Evolutionary conservation across 805 yeast species (phyloP), one percentile per base, ranked within the genome.

Genomic region (Cephaloascus albidus): DNA sequence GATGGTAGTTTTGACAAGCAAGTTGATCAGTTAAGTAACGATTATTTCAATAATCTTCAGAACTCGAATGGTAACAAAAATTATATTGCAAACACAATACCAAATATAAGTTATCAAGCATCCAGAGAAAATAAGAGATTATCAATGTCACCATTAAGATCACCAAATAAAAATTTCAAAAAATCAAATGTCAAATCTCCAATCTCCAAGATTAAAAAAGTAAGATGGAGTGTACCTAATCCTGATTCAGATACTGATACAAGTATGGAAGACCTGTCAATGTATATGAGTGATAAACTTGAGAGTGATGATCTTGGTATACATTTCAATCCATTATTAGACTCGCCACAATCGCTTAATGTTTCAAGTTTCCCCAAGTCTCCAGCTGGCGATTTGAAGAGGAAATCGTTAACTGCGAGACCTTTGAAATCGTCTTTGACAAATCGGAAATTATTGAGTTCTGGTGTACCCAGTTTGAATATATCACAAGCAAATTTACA

Each of bases 201-300:
- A 5, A 32, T 39, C 2, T 36, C 26, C 12, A 35, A 27, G 15
- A 38, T 19, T n/a, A 70, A 69, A 39, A 69, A 63, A 42, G 77
- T 72, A 2, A 60, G 75, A 44, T 71, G 75, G 72, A 65, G 65
- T 42, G 61, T 62, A 10, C 68, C 68, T 3, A 49, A 48, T 19
- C 38, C 44, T 19, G 45, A 48, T 16, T 20, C 42, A 2, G 36
- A 41, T 20, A 41, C 41, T 42, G 67, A 61, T 43, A 31, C 49
- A 18, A 61, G 65, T 37, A 45, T 57, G 42, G 65, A 60, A 36
- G 61, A 54, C 12, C 48, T 55, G 3, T 47, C 45, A 6, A 46
- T 50, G 18, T 27, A 42, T 42, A 31, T 35, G n/a, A 36, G 40
- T 10, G 57, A 56, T 35, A 58, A 52, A 37, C 14, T 54, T 17